Evolutionary conservation across 768 basidiomycete genomes (phyloP), one percentile per base, ranked within the genome.

Genomic region (Psilocybe cyanescens): DNA sequence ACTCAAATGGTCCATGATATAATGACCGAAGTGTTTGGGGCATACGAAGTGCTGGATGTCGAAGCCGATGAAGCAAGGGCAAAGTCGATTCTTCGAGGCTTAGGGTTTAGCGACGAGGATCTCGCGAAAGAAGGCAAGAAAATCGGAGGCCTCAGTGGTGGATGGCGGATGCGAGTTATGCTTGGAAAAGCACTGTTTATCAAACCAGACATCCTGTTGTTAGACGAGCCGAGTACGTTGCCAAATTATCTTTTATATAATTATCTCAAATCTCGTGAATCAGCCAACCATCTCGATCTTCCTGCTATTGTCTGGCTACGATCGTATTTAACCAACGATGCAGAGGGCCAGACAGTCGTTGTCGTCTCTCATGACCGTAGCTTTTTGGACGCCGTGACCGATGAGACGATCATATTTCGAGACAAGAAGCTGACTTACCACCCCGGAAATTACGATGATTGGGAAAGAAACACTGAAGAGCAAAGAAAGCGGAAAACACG

Each of bases 311-410:
- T 86, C 16, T 86, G 83, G 83, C 73, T 86, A 4, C 80, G 88
- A 68, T 70, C 76, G 1, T 82, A 85, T 65, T 77, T 89, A 4
- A 70, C 74, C 19, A 76, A 73, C 46, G 72, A 78, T 52, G 67
- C 69, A 17, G 71, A 79, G 46, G 65, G 62, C 8, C 75, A 78
- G 17, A 87, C 86, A 0, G 71, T 90, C n/a, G 78, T 90, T 28
- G 71, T 90, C 55, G 83, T 86, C 28, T 83, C 88, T 0, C 89
- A 90, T 65, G 89, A 90, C 69, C 83, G 84, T 46, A 81, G 79
- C 19, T 90, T 91, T 66, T 73, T 86, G 29, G 81, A 88, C 63
- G 73, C 76, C 6, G 81, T 89, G 31, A 83, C 83, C 2, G 83
- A 89, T 12, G 86, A 89, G 66, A 82, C 83, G 0, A 81, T 90